Evolutionary conservation across 2,329 filamentous ascomycete species (phyloP).

Genomic region (Botrytis pseudocinerea): DNA sequence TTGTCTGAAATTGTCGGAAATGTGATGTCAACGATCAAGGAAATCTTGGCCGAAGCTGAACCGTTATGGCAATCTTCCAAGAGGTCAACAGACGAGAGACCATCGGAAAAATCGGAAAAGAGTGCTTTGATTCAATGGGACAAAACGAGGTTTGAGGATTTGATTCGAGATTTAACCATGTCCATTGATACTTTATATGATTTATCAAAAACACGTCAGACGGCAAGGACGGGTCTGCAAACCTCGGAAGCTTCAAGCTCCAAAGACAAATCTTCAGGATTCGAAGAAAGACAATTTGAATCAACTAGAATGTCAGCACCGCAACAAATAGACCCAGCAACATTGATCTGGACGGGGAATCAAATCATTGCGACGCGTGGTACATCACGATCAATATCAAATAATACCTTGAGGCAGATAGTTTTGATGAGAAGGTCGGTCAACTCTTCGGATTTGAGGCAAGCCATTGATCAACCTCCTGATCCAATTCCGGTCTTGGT

Average conservation of each 20-base stretch:
- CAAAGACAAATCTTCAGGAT: slow-evolving; percentile 36
- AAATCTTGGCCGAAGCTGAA: slow-evolving; percentile 75
- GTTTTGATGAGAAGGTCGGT: slow-evolving; percentile 40
- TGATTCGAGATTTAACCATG: slow-evolving; percentile 71
- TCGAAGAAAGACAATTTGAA: slow-evolving; percentile 49
- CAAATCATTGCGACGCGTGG: slow-evolving; percentile 22
- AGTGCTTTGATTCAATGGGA: slow-evolving; percentile 62
- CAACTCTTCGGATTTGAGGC: slow-evolving; percentile 30
- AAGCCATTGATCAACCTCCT: slow-evolving; percentile 30
- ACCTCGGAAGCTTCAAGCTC: slow-evolving; percentile 28
- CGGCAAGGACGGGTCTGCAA: slow-evolving; percentile 42
- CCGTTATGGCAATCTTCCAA: slow-evolving; percentile 66
- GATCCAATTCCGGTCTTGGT: slow-evolving; percentile 57
- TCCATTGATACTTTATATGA: slow-evolving; percentile 81
- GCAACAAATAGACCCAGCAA: slow-evolving; percentile 57
- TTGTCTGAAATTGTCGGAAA: slow-evolving; percentile 75
- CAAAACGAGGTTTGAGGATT: slow-evolving; percentile 71
- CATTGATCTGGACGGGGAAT: slow-evolving; percentile 49
- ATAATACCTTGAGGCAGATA: slow-evolving; percentile 42
- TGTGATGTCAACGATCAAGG: slow-evolving; percentile 78
- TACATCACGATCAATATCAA: slow-evolving; percentile 29
- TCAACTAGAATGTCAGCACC: slow-evolving; percentile 63
- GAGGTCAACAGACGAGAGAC: slow-evolving; percentile 40
- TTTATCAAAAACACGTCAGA: slow-evolving; percentile 62
- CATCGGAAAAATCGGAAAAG: slow-evolving; percentile 48